phyloP scores from a whole-genome alignment of 2,329 filamentous ascomycete genomes.

The Dactylellina sp. region DNA sequence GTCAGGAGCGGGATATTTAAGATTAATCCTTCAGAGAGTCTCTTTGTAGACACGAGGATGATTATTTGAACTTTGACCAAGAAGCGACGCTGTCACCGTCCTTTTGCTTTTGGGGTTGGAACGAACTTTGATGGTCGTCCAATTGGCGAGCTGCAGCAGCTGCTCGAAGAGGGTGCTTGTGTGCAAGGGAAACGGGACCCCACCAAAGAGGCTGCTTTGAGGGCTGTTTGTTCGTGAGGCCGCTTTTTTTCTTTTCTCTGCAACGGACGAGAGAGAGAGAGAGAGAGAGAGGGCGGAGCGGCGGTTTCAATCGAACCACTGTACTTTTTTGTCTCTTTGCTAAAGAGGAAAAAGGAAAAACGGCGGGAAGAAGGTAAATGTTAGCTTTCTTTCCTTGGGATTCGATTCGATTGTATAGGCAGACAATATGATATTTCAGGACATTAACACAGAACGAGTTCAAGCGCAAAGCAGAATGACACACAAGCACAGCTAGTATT shows the following conservation, averaged over 20 bases:
- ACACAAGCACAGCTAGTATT: slow-evolving; percentile 48
- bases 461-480: slow-evolving; percentile 45
- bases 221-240: slow-evolving; percentile 31
- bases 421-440: slow-evolving; percentile 53
- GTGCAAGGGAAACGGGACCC: slow-evolving; percentile 19
- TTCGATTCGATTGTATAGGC: slow-evolving; percentile 50
- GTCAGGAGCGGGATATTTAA: slow-evolving; percentile 28
- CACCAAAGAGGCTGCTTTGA: slow-evolving; percentile 43
- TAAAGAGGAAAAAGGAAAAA: slow-evolving; percentile 16
- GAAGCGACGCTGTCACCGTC: slow-evolving; percentile 17
- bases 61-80: slow-evolving; percentile 33
- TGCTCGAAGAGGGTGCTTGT: slow-evolving; percentile 1
- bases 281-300: neutral
- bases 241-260: neutral
- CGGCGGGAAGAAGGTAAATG: slow-evolving; percentile 6
- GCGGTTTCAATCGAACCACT: neutral
- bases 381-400: slow-evolving; percentile 44
- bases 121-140: slow-evolving; percentile 7
- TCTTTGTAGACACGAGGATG: slow-evolving; percentile 45
- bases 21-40: slow-evolving; percentile 44
- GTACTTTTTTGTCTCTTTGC: slow-evolving; percentile 1
- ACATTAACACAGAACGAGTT: slow-evolving; percentile 18
- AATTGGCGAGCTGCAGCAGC: slow-evolving; percentile 17
- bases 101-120: slow-evolving; percentile 33
- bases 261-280: too few relatives aligned